These are phyloP conservation scores for Erodium chrysanthum DNA, from an alignment of 441 rosid species.

Conservation along the genomic window DNA sequence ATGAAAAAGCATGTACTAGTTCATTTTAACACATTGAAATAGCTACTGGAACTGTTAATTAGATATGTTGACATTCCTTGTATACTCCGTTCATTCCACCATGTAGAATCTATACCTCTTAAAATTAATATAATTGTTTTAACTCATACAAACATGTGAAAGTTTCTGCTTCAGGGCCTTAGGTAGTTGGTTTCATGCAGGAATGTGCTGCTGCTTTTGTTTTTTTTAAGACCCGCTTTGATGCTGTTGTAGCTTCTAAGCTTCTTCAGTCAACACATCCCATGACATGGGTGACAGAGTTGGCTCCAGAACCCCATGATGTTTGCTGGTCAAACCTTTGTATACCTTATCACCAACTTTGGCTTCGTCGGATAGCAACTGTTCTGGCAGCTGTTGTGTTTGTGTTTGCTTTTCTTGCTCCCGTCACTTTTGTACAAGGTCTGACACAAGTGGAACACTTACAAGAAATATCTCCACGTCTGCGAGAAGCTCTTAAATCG, in stretches of 20 bases:
- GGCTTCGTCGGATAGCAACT: slow-evolving; percentile 69
- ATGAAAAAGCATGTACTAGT: background rate
- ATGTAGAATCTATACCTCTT: background rate
- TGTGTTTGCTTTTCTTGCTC: slow-evolving; percentile 66
- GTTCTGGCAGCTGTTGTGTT: slow-evolving; percentile 51
- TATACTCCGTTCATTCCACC: background rate
- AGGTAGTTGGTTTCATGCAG: slow-evolving; percentile 27
- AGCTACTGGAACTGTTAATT: too few relatives aligned
- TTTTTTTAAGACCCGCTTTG: slow-evolving; percentile 73
- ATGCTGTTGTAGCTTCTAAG: slow-evolving; percentile 70
- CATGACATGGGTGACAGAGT: slow-evolving; percentile 82
- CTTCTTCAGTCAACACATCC: slow-evolving; percentile 82
- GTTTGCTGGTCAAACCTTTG: slow-evolving; percentile 80
- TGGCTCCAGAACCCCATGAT: slow-evolving; percentile 90
- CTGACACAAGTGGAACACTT: slow-evolving; percentile 56
- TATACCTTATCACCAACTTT: slow-evolving; percentile 70
- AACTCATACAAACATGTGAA: slow-evolving; percentile 2
- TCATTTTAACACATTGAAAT: background rate
- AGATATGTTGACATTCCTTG: background rate
- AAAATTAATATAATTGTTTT: background rate
- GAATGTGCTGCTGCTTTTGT: slow-evolving; percentile 84
- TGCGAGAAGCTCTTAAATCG: slow-evolving; percentile 44
- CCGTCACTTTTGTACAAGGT: slow-evolving; percentile 73
- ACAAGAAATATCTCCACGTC: slow-evolving; percentile 38
- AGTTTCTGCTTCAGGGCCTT: slow-evolving; percentile 5